These are phyloP conservation scores for Nicotiana sylvestris DNA, from an alignment of 257 asterid species.

Conservation along the genomic window DNA sequence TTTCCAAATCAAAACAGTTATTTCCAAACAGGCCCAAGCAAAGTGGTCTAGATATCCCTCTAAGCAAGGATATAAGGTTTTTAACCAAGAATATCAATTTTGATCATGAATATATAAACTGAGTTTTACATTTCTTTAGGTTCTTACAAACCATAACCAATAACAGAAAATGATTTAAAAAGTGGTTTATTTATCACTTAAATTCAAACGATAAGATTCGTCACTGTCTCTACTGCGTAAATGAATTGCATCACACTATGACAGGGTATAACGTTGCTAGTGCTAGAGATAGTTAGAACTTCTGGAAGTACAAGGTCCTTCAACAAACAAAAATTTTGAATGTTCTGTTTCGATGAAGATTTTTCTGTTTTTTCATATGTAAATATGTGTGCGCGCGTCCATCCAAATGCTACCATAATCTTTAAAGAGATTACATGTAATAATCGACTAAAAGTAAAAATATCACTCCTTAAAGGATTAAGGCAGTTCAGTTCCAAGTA, in stretches of 20 bases:
- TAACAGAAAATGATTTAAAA: not conserved
- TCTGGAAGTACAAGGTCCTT: not conserved
- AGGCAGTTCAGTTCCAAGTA: not conserved
- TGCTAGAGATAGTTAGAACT: not conserved
- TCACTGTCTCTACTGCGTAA: not conserved
- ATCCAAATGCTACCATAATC: not conserved
- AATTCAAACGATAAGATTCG: not conserved
- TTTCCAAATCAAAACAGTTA: not conserved
- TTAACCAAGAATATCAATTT: not conserved
- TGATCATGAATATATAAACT: not conserved
- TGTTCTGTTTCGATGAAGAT: not conserved
- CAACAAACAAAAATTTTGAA: not conserved
- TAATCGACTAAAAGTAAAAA: not conserved
- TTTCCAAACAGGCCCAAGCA: not conserved
- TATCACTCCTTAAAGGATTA: not conserved
- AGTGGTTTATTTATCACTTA: not conserved
- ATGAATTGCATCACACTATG: not conserved
- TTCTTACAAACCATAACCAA: not conserved
- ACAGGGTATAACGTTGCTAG: not conserved
- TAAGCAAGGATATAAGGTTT: not conserved
- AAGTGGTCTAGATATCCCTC: not conserved
- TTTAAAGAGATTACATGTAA: not conserved
- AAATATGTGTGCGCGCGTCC: not conserved
- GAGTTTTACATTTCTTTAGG: not conserved
- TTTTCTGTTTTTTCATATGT: not conserved